A percentile compares a stretch with the other conserved stretches of the same genome.
Conservation (phyloP, 2,329 filamentous ascomycete species). For the Metarhizium anisopliae region DNA sequence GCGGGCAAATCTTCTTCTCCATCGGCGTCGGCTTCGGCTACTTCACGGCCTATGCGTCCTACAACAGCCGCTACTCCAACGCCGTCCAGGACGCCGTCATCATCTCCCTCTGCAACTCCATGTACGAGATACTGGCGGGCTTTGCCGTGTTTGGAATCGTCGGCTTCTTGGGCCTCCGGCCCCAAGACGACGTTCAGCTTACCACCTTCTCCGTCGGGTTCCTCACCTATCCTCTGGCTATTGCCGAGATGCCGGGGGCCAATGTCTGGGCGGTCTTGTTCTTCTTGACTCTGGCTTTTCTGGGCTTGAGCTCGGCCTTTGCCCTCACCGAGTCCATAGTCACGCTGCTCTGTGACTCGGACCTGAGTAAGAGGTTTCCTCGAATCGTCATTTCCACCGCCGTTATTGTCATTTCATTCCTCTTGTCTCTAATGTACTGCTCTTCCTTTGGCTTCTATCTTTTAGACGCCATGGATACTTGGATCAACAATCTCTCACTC, state of each 20-base stretch:
- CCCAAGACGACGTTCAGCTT: constrained; percentile 23
- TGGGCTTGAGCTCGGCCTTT: constrained; percentile 44
- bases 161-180: constrained; percentile 27
- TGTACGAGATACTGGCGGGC: constrained; percentile 38
- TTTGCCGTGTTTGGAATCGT: constrained; percentile 41
- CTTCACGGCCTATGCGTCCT: constrained; percentile 29
- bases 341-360: constrained; percentile 39
- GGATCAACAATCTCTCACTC: constrained; percentile 41
- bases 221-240: constrained; percentile 41
- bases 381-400: constrained; percentile 31
- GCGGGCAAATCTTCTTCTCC: constrained; percentile 29
- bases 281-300: constrained; percentile 43
- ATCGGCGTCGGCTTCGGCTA: constrained; percentile 40
- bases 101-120: constrained; percentile 41
- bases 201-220: constrained; percentile 47
- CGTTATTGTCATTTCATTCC: constrained; percentile 29
- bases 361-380: constrained; percentile 20
- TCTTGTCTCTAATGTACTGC: constrained; percentile 43
- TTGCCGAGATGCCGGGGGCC: constrained; percentile 44
- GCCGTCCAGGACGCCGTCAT: constrained; percentile 45
- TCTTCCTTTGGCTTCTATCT: constrained; percentile 34
- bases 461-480: constrained; percentile 41
- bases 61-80: constrained; percentile 25
- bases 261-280: constrained; percentile 46
- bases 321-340: constrained; percentile 33